Evolutionary conservation across 2,329 filamentous ascomycete species (phyloP).

Genomic region (Phaeomoniella chlamydospora): DNA sequence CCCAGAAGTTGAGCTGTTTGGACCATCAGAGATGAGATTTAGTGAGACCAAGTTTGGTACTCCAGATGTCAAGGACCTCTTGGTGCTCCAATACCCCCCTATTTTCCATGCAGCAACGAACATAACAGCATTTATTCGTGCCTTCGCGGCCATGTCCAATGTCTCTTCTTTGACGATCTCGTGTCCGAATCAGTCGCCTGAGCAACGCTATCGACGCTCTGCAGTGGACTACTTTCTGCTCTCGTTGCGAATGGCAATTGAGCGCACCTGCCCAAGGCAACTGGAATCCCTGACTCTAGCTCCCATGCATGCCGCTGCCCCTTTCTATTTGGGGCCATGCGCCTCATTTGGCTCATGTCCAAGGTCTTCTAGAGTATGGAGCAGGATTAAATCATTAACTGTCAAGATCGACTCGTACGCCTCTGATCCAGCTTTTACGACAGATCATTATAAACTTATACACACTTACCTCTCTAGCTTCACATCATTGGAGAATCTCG

Average conservation of each 20-base stretch:
- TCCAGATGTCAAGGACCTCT: constrained; percentile 61
- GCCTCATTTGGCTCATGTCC: constrained; percentile 63
- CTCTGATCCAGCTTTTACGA: constrained; percentile 44
- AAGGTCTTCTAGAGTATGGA: constrained; percentile 58
- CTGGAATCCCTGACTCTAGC: constrained; percentile 59
- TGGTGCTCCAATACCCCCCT: constrained; percentile 77
- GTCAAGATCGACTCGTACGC: constrained; percentile 61
- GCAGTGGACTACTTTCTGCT: constrained; percentile 82
- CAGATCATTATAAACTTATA: constrained; percentile 62
- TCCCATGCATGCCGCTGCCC: constrained; percentile 58
- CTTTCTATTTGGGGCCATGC: constrained; percentile 63
- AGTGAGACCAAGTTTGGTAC: constrained; percentile 64
- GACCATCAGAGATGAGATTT: constrained; percentile 41
- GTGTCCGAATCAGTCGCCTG: constrained; percentile 57
- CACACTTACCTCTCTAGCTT: constrained; percentile 68
- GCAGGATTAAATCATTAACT: constrained; percentile 58
- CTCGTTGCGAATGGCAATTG: constrained; percentile 69
- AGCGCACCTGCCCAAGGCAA: constrained; percentile 51
- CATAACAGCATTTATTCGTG: constrained; percentile 67
- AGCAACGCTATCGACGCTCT: constrained; percentile 58
- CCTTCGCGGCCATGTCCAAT: constrained; percentile 53
- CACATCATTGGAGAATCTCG: constrained; percentile 50
- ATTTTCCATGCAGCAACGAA: constrained; percentile 84
- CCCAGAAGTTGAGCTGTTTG: constrained; percentile 50
- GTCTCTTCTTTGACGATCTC: constrained; percentile 62